A percentile compares a stretch with the other conserved stretches of the same genome.
phyloP scores from a whole-genome alignment of 148 eudicot genomes.

The Linanthus parryae region DNA sequence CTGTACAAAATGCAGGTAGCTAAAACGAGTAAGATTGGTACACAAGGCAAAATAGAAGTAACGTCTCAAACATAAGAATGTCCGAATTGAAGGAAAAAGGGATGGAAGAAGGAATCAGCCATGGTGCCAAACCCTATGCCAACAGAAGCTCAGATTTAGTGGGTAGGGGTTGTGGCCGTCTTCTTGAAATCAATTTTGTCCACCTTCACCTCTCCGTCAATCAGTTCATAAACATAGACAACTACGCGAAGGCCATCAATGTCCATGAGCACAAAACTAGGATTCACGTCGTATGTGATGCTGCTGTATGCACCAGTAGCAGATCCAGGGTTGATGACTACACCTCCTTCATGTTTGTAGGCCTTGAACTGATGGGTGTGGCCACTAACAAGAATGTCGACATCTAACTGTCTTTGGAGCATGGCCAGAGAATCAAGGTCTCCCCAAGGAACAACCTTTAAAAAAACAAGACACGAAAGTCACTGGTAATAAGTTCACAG shows the following conservation, averaged over 20 bases:
- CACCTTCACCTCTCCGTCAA: constrained; percentile 98
- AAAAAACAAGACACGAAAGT: not conserved
- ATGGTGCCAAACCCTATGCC: no score
- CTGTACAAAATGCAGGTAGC: no score
- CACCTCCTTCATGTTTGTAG: constrained; percentile 98
- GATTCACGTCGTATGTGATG: constrained; percentile 92
- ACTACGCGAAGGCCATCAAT: constrained; percentile 91
- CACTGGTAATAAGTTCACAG: no score
- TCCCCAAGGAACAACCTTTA: constrained; percentile 92
- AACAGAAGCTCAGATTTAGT: no score
- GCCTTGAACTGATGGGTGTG: constrained; percentile 99
- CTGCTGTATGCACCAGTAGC: constrained; percentile 98
- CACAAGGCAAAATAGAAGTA: no score
- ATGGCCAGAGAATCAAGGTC: constrained; percentile 94
- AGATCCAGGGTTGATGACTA: constrained; percentile 95
- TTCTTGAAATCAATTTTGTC: constrained; percentile 98
- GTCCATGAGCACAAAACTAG: constrained; percentile 99
- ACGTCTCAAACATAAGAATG: no score
- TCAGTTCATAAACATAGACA: constrained; percentile 94
- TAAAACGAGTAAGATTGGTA: no score
- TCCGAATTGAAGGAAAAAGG: no score
- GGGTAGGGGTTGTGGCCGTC: constrained; percentile 47
- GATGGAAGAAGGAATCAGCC: no score
- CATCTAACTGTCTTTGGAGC: constrained; percentile 97
- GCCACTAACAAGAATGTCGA: constrained; percentile 89